These are phyloP conservation scores for Ambrosia artemisiifolia DNA, from an alignment of 129 eudicot species.

Conservation along the genomic window DNA sequence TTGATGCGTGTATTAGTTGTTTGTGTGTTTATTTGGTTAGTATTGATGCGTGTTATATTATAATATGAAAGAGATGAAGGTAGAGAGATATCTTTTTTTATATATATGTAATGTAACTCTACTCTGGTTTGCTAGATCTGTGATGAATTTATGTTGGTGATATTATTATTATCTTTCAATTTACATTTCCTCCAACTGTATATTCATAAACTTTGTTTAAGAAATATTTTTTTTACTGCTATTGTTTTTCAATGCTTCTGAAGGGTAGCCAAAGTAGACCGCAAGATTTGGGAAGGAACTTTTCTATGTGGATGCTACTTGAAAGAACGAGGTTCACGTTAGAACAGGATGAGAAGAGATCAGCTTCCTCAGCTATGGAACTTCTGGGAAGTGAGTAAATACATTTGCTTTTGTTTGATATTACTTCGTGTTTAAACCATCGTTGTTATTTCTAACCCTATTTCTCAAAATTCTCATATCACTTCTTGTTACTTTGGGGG, in stretches of 20 bases:
- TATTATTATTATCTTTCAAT: not conserved
- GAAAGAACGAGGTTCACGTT: constrained; percentile 87
- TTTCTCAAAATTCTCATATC: too few relatives aligned
- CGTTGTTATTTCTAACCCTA: too few relatives aligned
- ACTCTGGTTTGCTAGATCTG: too few relatives aligned
- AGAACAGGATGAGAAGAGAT: too few relatives aligned
- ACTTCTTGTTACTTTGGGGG: too few relatives aligned
- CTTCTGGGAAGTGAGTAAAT: constrained; percentile 78
- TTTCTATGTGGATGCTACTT: constrained; percentile 93
- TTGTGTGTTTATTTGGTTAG: too few relatives aligned
- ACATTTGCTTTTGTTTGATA: constrained; percentile 2
- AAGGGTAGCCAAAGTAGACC: constrained; percentile 88
- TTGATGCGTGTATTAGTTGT: too few relatives aligned
- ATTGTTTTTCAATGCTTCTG: constrained; percentile 21
- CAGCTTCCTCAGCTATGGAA: constrained; percentile 98
- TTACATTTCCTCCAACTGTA: not conserved
- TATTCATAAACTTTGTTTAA: not conserved
- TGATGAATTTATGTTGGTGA: too few relatives aligned
- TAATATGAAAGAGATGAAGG: too few relatives aligned
- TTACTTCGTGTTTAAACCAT: not conserved
- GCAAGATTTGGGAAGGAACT: constrained; percentile 62
- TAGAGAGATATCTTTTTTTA: too few relatives aligned
- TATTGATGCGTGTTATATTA: too few relatives aligned
- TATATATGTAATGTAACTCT: too few relatives aligned
- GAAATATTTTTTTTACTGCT: not conserved